Evolutionary conservation across 495 filamentous ascomycete species (phyloP), one percentile per base, ranked within the genome.

Genomic region (Mycothermus thermophilus): DNA sequence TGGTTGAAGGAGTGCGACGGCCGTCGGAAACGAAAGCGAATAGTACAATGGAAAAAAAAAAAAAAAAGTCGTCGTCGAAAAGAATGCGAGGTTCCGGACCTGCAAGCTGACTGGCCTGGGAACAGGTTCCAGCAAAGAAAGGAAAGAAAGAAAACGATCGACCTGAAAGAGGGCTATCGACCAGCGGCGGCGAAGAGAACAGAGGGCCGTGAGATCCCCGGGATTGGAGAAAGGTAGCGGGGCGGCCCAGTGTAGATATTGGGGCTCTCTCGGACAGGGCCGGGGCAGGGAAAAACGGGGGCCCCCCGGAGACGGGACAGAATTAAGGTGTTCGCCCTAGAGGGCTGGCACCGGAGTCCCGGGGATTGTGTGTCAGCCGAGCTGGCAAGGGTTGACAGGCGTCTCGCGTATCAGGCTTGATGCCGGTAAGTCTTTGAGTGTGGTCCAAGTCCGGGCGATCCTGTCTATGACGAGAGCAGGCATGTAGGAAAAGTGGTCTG

Each of bases 91-190:
- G 59, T 58, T 54, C 63, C 63, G 57, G 63, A 68, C 63, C 63
- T 55, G 62, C 59, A 50, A 46, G 38, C 37, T 26, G 37, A 32
- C 29, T 37, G 34, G 32, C 17, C 25, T 17, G 20, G 33, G 23
- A 33, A 36, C 37, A 34, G 37, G 33, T 54, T 34, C 23, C 30
- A 42, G 18, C 14, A 13, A 23, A 37, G 21, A 44, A 35, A 25
- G 22, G 22, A 32, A 34, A 40, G 32, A 44, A 48, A 32, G 43
- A 47, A 41, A 42, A 43, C 40, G 31, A 45, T 44, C 57, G 61
- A 58, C 61, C 53, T 58, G 51, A 62, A 65, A 60, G 54, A 66
- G 52, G 45, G 57, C 43, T 59, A 64, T 59, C 58, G 54, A 62
- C 59, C 46, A 63, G 59, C 61, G 54, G 54, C 52, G 45, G 51